Conservation (phyloP, 2,329 filamentous ascomycete species). For the Fonsecaea erecta region DNA sequence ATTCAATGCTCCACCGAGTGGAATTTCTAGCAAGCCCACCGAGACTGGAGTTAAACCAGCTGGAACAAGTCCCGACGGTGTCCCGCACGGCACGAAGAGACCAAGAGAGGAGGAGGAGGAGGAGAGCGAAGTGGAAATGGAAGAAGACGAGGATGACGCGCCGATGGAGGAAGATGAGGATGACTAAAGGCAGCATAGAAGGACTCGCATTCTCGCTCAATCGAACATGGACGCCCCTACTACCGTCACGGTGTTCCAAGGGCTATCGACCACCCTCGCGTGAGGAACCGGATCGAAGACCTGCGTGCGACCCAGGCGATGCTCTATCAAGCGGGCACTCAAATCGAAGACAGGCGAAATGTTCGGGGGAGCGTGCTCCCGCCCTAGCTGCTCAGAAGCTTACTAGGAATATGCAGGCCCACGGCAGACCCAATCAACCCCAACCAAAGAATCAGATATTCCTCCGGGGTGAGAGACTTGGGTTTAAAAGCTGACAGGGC, state of each 20-base stretch:
- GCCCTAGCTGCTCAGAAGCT: conserved; percentile 54
- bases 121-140: conserved; percentile 62
- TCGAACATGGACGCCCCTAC: not conserved
- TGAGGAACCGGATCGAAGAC: not conserved
- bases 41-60: conserved; percentile 48
- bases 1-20: conserved; percentile 66
- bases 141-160: conserved; percentile 73
- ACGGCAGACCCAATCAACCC: conserved; percentile 83
- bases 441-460: conserved; percentile 87
- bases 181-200: conserved; percentile 52
- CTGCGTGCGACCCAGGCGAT: not conserved
- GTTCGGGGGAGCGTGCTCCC: not conserved
- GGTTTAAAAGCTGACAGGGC: conserved; percentile 70
- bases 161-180: conserved; percentile 74
- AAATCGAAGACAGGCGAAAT: conserved; percentile 34
- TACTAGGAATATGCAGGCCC: conserved; percentile 75
- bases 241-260: not conserved
- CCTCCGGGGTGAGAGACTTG: conserved; percentile 51
- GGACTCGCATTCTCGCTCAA: not conserved
- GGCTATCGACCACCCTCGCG: not conserved
- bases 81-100: conserved; percentile 68
- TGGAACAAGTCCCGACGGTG: conserved; percentile 59
- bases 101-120: conserved; percentile 70
- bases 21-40: conserved; percentile 57
- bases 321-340: not conserved